Evolutionary conservation across 1,139 yeast genomes (phyloP), one percentile per base, ranked within the genome.

Genomic region (Zygosaccharomyces pseudobailii): DNA sequence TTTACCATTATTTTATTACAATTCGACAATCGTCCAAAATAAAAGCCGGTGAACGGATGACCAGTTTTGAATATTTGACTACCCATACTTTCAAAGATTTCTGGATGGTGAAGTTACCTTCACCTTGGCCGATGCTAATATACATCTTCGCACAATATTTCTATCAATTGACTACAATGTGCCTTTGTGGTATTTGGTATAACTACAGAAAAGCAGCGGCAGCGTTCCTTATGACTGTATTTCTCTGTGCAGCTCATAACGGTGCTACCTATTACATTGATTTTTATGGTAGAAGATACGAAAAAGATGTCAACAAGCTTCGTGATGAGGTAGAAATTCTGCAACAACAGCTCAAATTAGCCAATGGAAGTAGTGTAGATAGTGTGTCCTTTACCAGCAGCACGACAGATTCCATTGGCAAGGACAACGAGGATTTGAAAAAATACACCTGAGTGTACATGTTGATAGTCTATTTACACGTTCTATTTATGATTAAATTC

Each of bases 201-300:
- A 73, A 76, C 39, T 77, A 81, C 64, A 83, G 83, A 58, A 71
- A 72, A 47, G 77, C 86, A 1, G 87, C 95, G 36, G 80, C 84
- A 0, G 58, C 74, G 1, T 90, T 89, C 63, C 76, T 92, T 52
- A 67, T 80, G 3, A 73, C 77, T 47, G 87, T 92, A 24, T 88
- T 89, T 58, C 67, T 82, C 32, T 78, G 82, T 69, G 95, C 97
- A 2, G 75, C 89, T 42, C 87, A 85, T 66, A 90, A 92, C 57
- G 98, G 98, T 28, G 97, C 97, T 2, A 87, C 96, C 0, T 92
- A 87, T 63, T 92, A 92, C 63, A 76, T 92, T 49, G 97, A 92
- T 62, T 84, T 85, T 37, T 92, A 90, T 68, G 97, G 95, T 49
- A 86, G 84, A 88, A 59, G 56, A 44, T 60, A 82, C 86, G 67